Conservation (phyloP, 2,329 filamentous ascomycete genomes). For the Monosporascus cannonballus region DNA sequence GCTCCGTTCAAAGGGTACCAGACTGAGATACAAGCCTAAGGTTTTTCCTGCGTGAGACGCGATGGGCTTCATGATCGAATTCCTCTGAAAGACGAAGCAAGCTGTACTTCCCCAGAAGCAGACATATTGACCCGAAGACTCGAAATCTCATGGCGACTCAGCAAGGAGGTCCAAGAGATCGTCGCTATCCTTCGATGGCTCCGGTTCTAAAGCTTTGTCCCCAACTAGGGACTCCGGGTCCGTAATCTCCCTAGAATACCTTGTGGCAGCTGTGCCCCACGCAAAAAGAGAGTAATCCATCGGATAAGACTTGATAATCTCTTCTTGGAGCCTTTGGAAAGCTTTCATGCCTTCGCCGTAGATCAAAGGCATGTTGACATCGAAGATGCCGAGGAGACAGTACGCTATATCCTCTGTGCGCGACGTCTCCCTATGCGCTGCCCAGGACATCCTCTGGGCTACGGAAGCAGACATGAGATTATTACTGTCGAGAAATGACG, state of each 20-base stretch:
- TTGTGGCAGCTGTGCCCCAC: constrained; percentile 8
- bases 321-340: constrained; percentile 18
- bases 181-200: not conserved
- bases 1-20: not conserved
- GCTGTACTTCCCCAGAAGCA: not conserved
- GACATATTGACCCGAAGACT: not conserved
- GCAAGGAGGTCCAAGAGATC: constrained; percentile 5
- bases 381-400: constrained; percentile 23
- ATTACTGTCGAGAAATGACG: constrained; percentile 7
- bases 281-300: constrained; percentile 20
- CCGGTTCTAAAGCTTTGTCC: not conserved
- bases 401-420: constrained; percentile 22
- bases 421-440: constrained; percentile 13
- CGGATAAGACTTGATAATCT: constrained; percentile 13
- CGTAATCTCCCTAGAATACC: not conserved
- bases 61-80: not conserved
- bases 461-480: constrained; percentile 10
- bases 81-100: not conserved
- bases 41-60: not conserved
- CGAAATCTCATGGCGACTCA: not conserved
- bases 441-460: constrained; percentile 23
- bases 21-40: not conserved
- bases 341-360: constrained; percentile 23
- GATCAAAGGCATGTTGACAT: constrained; percentile 22
- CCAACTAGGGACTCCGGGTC: not conserved